Evolutionary conservation across 2,329 filamentous ascomycete species (phyloP), one percentile per base, ranked within the genome.

Genomic region (Lachnum nothofagi): DNA sequence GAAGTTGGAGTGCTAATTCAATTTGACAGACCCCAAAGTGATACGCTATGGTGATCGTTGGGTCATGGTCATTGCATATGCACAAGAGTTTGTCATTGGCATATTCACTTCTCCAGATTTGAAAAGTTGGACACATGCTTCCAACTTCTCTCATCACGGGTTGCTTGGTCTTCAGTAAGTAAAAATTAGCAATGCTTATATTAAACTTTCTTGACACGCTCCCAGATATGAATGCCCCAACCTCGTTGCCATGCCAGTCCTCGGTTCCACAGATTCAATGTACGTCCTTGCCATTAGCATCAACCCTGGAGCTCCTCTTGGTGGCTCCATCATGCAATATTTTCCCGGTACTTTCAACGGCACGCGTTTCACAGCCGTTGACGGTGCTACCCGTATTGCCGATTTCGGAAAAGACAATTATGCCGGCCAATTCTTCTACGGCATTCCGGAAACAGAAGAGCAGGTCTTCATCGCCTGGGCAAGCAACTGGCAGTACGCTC

Each of bases 1-100:
- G n/a, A n/a, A n/a, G n/a, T n/a, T n/a, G n/a, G n/a, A n/a, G n/a
- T n/a, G n/a, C n/a, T n/a, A n/a, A n/a, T n/a, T n/a, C n/a, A n/a
- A n/a, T n/a, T n/a, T n/a, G n/a, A n/a, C n/a, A n/a, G n/a, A n/a
- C 54, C 82, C 83, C 1, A 82, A 85, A 58, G 80, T 85, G 2
- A 70, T 82, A 38, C 78, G 79, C 70, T 76, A 82, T 53, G 66
- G 72, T 1, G 62, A 73, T 35, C 66, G 70, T 16, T 85, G 81
- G 81, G 75, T 80, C 33, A 78, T 80, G 72, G 71, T 74, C 0
- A 55, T 82, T 2, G 69, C 79, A 0, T 81, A 77, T 48, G 63
- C 76, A 1, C 65, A 72, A 29, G 79, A 81, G 31, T 81, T 78
- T 53, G 67, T 70, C 8, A 70, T 85, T 38, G 79, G 77, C n/a